Base-by-base conservation (phyloP, 805 yeast species). In the Barnettozyma pratensis region DNA sequence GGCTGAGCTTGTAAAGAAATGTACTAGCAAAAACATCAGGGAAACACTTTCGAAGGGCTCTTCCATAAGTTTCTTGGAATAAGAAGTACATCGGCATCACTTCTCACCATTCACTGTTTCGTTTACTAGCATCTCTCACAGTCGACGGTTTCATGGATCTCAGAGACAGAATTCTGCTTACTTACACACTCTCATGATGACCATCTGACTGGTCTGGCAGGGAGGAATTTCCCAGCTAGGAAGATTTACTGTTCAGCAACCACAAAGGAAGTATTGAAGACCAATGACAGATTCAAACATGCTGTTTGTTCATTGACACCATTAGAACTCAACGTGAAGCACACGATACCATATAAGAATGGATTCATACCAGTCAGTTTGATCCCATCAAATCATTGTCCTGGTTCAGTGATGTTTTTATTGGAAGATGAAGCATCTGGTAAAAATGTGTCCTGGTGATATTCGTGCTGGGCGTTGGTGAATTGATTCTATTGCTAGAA, bases 151-250 rank as follows among this genome's bases (percentile, higher is more conserved):
- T 70, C 34, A 72, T 67, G 44, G 61, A 64, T 44, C 39, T 34
- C 32, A 3, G 39, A 39, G 7, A 37, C 39, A 11, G 41, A 41
- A 1, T 64, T 66, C 47, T 59, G 65, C 19, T 61, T 73, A 7
- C 67, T 81, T 7, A 72, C 84, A 0, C 85, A 81, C 54, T 68
- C 71, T 46, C 86, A 81, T 58, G 58, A 73, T 1, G 85, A 81
- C 53, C 85, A 80, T 56, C 57, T 79, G 42, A 59, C 50, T 1
- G 85, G 85, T 0, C 60, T 81, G 11, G 67, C 66, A 1, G 29
- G 14, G 4, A 61, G 68, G 39, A 55, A 61, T n/a, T 65, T 68
- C 48, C 62, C 69, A 40, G 69, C 72, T 1, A 71, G 74, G 6
- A 53, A 52, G 5, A 72, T 80, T 2, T 76, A 76, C 55, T 79